phyloP scores from a whole-genome alignment of 2,329 filamentous ascomycete species.

The Talaromyces sp. region DNA sequence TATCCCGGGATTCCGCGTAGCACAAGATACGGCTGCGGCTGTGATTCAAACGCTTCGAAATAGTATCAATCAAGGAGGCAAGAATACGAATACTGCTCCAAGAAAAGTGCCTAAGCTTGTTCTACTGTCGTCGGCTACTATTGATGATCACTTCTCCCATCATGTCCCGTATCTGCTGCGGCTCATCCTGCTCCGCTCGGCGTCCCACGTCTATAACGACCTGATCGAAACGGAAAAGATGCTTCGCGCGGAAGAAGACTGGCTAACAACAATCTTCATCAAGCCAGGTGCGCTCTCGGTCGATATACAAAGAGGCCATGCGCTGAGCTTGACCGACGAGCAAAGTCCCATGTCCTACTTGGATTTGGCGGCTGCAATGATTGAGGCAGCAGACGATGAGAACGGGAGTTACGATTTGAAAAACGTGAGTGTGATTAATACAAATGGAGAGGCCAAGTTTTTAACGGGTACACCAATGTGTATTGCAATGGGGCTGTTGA shows the following conservation, averaged over 20 bases:
- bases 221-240: conserved; percentile 17
- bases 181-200: conserved; percentile 16
- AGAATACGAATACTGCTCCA: neutral
- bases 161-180: conserved; percentile 22
- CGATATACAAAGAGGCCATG: conserved; percentile 35
- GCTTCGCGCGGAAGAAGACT: conserved; percentile 19
- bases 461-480: conserved; percentile 29
- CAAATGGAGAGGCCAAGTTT: conserved; percentile 25
- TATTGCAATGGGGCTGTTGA: conserved; percentile 28
- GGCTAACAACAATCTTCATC: conserved; percentile 22
- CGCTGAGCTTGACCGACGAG: conserved; percentile 35
- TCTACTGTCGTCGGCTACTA: conserved; percentile 41
- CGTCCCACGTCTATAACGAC: conserved; percentile 21
- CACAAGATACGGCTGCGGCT: conserved; percentile 31
- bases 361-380: conserved; percentile 47
- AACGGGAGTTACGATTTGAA: conserved; percentile 22
- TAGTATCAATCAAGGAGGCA: conserved; percentile 15
- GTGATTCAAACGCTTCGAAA: conserved; percentile 36
- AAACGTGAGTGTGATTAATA: conserved; percentile 25
- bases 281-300: conserved; percentile 22
- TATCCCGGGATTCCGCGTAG: conserved; percentile 37
- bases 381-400: conserved; percentile 41
- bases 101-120: conserved; percentile 37
- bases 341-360: conserved; percentile 39
- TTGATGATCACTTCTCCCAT: conserved; percentile 18